Evolutionary conservation across 78 protist genomes (phyloP).

Genomic region (Emiliania huxleyi): DNA sequence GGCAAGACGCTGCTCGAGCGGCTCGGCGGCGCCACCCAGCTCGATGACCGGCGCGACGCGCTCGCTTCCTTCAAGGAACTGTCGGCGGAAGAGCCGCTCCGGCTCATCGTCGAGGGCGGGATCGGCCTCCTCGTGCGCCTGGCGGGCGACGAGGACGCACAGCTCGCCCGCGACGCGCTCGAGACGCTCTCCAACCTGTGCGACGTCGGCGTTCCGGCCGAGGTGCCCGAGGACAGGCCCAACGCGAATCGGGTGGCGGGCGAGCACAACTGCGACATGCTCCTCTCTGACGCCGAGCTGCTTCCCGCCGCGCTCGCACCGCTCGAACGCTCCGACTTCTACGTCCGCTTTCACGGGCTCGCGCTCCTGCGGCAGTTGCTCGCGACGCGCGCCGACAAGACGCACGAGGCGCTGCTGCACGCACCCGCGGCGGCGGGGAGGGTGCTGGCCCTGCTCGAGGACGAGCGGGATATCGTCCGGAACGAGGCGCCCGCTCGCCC

Average conservation of each 20-base stretch:
- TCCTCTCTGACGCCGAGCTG: not conserved
- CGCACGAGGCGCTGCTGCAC: not conserved
- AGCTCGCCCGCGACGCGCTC: not conserved
- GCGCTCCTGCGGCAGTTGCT: not conserved
- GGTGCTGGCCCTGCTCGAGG: not conserved
- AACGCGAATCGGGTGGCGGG: not conserved
- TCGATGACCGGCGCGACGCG: not conserved
- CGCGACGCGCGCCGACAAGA: too few relatives aligned
- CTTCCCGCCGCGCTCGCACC: not conserved
- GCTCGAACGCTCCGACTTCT: not conserved
- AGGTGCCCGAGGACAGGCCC: not conserved
- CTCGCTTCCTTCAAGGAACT: not conserved
- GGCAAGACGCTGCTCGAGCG: not conserved
- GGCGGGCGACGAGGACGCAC: not conserved
- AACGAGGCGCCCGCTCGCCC: too few relatives aligned
- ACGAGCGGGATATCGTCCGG: not conserved
- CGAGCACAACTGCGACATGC: not conserved
- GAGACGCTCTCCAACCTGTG: not conserved
- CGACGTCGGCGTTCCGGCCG: not conserved
- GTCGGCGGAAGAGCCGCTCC: not conserved
- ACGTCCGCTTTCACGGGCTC: not conserved
- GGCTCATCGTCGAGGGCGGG: not conserved
- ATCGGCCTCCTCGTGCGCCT: not conserved
- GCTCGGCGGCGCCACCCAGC: not conserved
- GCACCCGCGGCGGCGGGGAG: not conserved